Base-by-base conservation (phyloP, 495 filamentous ascomycete species). In the Parmelia sp. region DNA sequence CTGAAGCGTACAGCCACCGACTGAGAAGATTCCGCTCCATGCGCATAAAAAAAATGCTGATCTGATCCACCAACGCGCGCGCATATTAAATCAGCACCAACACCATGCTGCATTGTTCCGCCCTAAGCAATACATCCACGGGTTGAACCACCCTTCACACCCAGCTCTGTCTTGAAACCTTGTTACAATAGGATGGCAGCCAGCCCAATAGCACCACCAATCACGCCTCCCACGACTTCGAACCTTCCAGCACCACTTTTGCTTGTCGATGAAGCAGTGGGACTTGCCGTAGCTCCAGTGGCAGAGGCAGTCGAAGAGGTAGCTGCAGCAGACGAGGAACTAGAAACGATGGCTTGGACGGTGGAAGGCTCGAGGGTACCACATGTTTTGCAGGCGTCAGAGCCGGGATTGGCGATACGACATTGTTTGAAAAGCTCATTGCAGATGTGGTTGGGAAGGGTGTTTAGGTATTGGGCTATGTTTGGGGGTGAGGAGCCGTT, bases 381-480 rank as follows among this genome's bases (percentile, higher is more conserved):
- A 61, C 81, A 85, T 31, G 62, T 63, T 72, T 67, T 35, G 77
- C 73, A 70, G 82, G 74, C 59, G 77, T 71, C 68, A 67, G 84
- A 75, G 62, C 80, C 71, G 64, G 77, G 74, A 71, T 82, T 72
- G 45, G 73, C 62, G 7, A 66, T 44, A 66, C 84, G 78, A 74
- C 85, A 88, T 65, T 82, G 73, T 55, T 61, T 70, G 64, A 71
- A 82, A 68, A 75, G 80, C 33, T 69, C 71, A 49, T 79, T 57
- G 76, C 85, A 88, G 69, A 82, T 77, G 70, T 75, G 80, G 75
- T 78, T 84, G 49, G 85, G 85, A 39, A 87, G 72, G 33, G 82
- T 85, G 69, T 80, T 70, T 40, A 71, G 55, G 75, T 83, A 88
- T 61, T 72, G 71, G 33, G 72, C 69, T 66, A 85, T 77, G 69